These are phyloP conservation scores for Crepidotus variabilis DNA, from an alignment of 768 basidiomycete species.

Conservation along the genomic window DNA sequence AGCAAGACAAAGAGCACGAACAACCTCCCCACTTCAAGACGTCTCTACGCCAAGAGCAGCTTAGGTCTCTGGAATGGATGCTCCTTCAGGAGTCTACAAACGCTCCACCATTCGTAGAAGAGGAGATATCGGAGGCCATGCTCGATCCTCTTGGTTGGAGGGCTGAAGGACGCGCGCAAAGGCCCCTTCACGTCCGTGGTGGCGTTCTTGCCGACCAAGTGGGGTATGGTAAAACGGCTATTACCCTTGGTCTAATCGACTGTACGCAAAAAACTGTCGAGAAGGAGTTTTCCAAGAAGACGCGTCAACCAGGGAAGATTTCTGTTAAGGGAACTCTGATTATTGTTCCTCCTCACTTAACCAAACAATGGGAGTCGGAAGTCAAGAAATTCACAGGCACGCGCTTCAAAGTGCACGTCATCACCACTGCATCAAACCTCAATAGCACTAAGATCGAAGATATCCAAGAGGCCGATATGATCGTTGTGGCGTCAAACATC, in stretches of 20 bases:
- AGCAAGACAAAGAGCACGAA: slow-evolving; percentile 57
- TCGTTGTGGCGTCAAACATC: slow-evolving; percentile 84
- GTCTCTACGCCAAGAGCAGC: slow-evolving; percentile 76
- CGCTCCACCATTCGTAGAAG: slow-evolving; percentile 79
- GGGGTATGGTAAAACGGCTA: slow-evolving; percentile 96
- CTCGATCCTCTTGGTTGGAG: slow-evolving; percentile 88
- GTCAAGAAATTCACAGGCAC: slow-evolving; percentile 73
- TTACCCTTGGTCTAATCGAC: slow-evolving; percentile 87
- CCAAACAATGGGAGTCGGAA: slow-evolving; percentile 87
- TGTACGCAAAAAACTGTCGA: slow-evolving; percentile 54
- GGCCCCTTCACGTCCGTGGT: slow-evolving; percentile 72
- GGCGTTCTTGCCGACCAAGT: slow-evolving; percentile 96
- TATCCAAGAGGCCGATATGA: slow-evolving; percentile 77
- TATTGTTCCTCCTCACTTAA: slow-evolving; percentile 88
- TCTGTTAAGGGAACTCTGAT: slow-evolving; percentile 77
- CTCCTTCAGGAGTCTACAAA: slow-evolving; percentile 65
- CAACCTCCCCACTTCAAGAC: slow-evolving; percentile 82
- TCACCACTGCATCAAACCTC: slow-evolving; percentile 67
- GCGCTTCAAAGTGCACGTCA: slow-evolving; percentile 58
- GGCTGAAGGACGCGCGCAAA: slow-evolving; percentile 86
- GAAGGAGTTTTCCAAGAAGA: slow-evolving; percentile 53
- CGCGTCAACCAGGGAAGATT: slow-evolving; percentile 59
- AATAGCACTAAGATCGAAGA: slow-evolving; percentile 71
- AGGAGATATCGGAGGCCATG: slow-evolving; percentile 91
- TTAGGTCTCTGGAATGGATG: slow-evolving; percentile 94